Conservation (phyloP, 129 eudicot genomes). For the Dittrichia graveolens region DNA sequence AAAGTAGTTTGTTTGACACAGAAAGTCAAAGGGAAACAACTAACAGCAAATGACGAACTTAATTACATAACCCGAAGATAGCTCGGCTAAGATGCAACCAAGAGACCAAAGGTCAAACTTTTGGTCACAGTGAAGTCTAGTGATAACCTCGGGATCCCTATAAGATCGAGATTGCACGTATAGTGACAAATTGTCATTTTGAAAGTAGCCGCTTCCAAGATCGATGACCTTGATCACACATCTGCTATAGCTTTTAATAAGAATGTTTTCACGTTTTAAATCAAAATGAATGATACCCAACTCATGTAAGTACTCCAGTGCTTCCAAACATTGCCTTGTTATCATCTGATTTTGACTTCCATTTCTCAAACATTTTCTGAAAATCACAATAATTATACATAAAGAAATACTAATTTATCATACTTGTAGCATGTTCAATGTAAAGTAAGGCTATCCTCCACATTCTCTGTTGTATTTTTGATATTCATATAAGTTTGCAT, state of each 20-base stretch:
- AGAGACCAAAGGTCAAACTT: constrained; percentile 98
- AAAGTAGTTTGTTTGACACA: constrained; percentile 7
- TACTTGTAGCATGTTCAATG: constrained; percentile 81
- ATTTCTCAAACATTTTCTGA: constrained; percentile 16
- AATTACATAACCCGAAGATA: constrained; percentile 89
- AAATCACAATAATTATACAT: background rate
- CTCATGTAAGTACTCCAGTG: constrained; percentile 70
- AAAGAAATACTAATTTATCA: constrained; percentile 18
- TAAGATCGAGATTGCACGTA: constrained; percentile 98
- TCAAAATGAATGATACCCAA: constrained; percentile 96
- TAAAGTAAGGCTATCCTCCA: constrained; percentile 86
- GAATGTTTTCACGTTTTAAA: constrained; percentile 91
- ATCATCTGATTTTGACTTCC: constrained; percentile 52
- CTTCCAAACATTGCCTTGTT: constrained; percentile 91
- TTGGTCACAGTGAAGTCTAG: constrained; percentile 79
- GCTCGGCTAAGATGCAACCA: constrained; percentile 93
- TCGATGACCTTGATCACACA: constrained; percentile 95
- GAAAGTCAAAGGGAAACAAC: constrained; percentile 14
- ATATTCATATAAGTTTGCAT: constrained; percentile 90
- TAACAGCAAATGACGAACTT: constrained; percentile 1
- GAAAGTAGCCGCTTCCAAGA: constrained; percentile 98
- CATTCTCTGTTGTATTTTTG: constrained; percentile 87
- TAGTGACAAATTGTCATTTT: constrained; percentile 68
- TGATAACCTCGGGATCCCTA: constrained; percentile 96
- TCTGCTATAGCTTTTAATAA: constrained; percentile 83